Evolutionary conservation across 208 protist species (phyloP), one percentile per base, ranked within the genome.

Genomic region (Crithidia expoeki): DNA sequence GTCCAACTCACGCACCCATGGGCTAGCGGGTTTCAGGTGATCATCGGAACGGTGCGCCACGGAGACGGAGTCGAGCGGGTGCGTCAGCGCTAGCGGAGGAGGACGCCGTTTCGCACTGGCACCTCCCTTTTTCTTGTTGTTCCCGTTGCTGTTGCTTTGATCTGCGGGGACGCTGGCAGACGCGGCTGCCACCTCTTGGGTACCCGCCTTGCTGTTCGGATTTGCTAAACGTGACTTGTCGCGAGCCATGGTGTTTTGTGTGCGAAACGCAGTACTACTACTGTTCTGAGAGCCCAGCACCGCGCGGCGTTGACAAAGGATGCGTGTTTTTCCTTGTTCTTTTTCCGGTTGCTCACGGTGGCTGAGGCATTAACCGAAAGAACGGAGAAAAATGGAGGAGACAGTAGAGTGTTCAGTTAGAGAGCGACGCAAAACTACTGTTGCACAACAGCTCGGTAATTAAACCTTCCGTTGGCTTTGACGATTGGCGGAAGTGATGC

Each of bases 1-100:
- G 74, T 87, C 81, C 25, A 82, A 36, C 60, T 87, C 85, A 19
- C 81, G 78, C 6, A 72, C 68, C 80, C 81, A 90, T 11, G 85
- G 81, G 27, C 60, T 79, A n/a, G 76, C 74, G 1, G 72, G 51
- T 70, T 76, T 81, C 28, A 81, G 50, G 9, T 67, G 75, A 2
- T 36, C 25, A 25, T 83, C 73, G 6, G 32, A 23, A 21, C 44
- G 55, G 40, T 76, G 57, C 30, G 47, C 42, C n/a, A 67, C 19
- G 2, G 63, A 76, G n/a, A 76, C 42, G n/a, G 63, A 76, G 34
- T 68, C 62, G 33, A 69, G 71, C 36, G 71, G 63, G 55, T 76
- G 62, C n/a, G 38, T 23, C 19, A 36, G 16, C 6, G 27, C 28
- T 14, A 69, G 36, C 16, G 55, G 36, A 0, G 46, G 16, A 1